Evolutionary conservation across 2,329 filamentous ascomycete species (phyloP), one percentile per base, ranked within the genome.

Genomic region (Escovopsis sp.): DNA sequence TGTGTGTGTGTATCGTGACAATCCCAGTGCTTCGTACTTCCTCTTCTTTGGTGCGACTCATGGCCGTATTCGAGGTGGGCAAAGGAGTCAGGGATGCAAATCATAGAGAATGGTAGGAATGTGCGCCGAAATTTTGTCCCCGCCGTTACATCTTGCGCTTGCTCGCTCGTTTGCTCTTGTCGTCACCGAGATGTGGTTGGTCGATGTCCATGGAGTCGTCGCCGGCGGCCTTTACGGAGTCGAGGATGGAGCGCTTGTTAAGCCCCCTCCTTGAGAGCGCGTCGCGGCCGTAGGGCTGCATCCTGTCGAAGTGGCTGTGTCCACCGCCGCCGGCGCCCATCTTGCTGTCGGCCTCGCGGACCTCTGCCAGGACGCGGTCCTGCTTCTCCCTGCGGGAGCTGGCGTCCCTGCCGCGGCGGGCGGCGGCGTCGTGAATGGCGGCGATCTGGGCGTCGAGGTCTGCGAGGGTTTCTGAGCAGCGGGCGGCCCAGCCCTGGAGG

Each of bases 371-470:
- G 0, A 74, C 64, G 33, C 60, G 59, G 36, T 73, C 67, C 8
- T 77, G 57, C 36, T 68, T 62, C 6, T 61, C 59, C 1, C 72
- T 64, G 43, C 72, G 67, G 4, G 60, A 65, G 6, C 63, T 58
- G 40, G 70, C 67, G 39, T 73, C 69, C 10, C 59, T 65, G 35
- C 73, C 69, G 12, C 77, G 68, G 39, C 63, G 59, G 26, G 66
- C 62, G 1, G 82, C 81, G 1, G 69, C 65, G 2, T 61, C 59
- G 50, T 75, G 79, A 47, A 95, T 78, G 30, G 62, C 67, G 12
- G 68, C 68, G 43, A 94, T 83, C 58, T 94, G 82, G 1, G 67
- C 65, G 49, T 94, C 86, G 4, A 98, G 73, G 28, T 82, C 82
- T 0, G 63, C 65, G 2, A 95, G 75, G 2, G 86, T 85, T 4